Base-by-base conservation (phyloP, 164 flowering plant species). In the Vitis rotundifolia region DNA sequence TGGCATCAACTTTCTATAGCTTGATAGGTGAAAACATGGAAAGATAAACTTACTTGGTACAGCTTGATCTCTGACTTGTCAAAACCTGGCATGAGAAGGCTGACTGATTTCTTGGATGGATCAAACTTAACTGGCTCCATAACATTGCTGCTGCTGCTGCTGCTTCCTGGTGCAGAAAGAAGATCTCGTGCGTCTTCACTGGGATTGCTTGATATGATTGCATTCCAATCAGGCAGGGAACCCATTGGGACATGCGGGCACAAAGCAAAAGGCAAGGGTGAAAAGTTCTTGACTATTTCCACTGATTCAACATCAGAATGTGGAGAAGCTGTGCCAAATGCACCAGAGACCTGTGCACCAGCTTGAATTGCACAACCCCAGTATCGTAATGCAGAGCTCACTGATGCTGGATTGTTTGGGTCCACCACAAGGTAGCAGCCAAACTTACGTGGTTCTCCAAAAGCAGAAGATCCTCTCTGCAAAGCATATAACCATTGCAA, bases 361-460 rank as follows among this genome's bases (percentile, higher is more conserved):
- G 97, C 89, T 87, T 94, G 99, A 69, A 92, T 85, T 64, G 91
- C 82, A 80, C 92, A 89, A 29, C 97, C 97, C 97, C 97, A 94
- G 67, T 82, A 88, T 10, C 93, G 94, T 64, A 92, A 71, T 51
- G 97, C 97, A 71, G 90, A 71, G 57, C 73, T 77, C 47, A 89
- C 64, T 66, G 92, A 89, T 11, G 72, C 18, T 44, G 76, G 75
- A 78, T 69, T 84, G 53, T 68, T 73, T 51, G 89, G 86, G 64
- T 94, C 83, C 86, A 88, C 82, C 71, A 85, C 85, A 55, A 92
- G 77, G 73, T 82, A 92, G 85, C 95, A 89, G 28, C 90, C 78
- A 70, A 92, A 87, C 61, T 64, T 88, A 11, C 70, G 73, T 53
- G 95, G 86, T 28, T 88, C 88, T 37, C 74, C 50, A 63, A 89